These are phyloP conservation scores for Candida sanyaensis DNA, from an alignment of 1,139 yeast species.

Conservation along the genomic window DNA sequence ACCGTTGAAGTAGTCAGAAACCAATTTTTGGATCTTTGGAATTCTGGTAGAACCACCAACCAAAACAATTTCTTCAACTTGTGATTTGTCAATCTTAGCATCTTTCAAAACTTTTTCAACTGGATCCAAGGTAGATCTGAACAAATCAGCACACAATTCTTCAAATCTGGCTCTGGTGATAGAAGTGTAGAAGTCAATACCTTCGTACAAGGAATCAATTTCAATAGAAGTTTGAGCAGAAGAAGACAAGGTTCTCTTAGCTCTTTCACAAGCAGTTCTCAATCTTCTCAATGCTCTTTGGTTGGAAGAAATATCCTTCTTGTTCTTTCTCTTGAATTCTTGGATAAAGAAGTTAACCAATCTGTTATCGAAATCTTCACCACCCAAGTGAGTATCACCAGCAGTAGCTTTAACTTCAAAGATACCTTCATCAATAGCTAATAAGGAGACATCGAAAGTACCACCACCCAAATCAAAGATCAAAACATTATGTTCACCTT, in stretches of 20 bases:
- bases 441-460: constrained; percentile 93
- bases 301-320: constrained; percentile 37
- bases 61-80: constrained; percentile 40
- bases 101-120: constrained; percentile 47
- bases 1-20: constrained; percentile 46
- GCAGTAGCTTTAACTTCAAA: constrained; percentile 97
- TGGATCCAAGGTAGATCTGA: constrained; percentile 45
- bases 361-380: constrained; percentile 61
- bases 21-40: constrained; percentile 46
- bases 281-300: constrained; percentile 45
- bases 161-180: constrained; percentile 49
- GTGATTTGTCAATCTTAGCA: constrained; percentile 42
- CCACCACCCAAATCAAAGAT: constrained; percentile 98
- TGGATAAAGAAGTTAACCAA: constrained; percentile 36
- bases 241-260: constrained; percentile 44
- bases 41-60: constrained; percentile 50
- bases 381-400: constrained; percentile 98
- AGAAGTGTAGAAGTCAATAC: constrained; percentile 43
- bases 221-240: constrained; percentile 44
- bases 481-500: constrained; percentile 69
- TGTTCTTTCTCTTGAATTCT: constrained; percentile 42
- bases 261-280: constrained; percentile 47
- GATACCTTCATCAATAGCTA: constrained; percentile 93
- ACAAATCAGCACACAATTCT: constrained; percentile 45
- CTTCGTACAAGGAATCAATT: constrained; percentile 42